A percentile compares a stretch with the other conserved stretches of the same genome.
Evolutionary conservation across 2,329 filamentous ascomycete species (phyloP).

Genomic region (Alternaria solani): DNA sequence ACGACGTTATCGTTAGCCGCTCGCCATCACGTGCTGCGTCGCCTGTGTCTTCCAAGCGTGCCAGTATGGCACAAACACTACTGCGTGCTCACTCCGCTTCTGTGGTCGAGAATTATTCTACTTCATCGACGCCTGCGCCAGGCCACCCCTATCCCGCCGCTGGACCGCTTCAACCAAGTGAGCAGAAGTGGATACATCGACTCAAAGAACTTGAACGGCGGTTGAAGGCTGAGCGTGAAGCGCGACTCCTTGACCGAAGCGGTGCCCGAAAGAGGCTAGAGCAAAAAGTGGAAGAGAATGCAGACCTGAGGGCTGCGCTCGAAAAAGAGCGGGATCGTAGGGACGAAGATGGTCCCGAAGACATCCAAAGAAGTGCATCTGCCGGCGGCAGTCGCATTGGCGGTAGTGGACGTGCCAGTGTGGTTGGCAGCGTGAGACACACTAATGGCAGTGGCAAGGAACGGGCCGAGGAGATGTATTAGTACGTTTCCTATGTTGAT

Average conservation of each 20-base stretch:
- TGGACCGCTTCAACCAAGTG: slow-evolving; percentile 57
- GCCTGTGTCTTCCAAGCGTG: slow-evolving; percentile 49
- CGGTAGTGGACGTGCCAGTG: slow-evolving; percentile 32
- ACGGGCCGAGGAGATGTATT: slow-evolving; percentile 32
- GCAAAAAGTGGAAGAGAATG: slow-evolving; percentile 77
- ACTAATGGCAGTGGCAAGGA: slow-evolving; percentile 20
- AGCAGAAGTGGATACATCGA: slow-evolving; percentile 84
- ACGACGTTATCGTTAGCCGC: slow-evolving; percentile 35
- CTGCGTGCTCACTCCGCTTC: slow-evolving; percentile 64
- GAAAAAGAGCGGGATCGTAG: slow-evolving; percentile 61
- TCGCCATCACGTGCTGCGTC: slow-evolving; percentile 40
- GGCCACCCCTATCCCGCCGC: slow-evolving; percentile 46
- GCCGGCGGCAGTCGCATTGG: slow-evolving; percentile 29
- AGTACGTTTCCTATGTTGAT: slow-evolving; percentile 20
- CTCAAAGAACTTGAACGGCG: slow-evolving; percentile 87
- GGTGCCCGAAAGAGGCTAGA: slow-evolving; percentile 83
- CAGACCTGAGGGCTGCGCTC: slow-evolving; percentile 71
- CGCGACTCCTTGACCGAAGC: slow-evolving; percentile 80
- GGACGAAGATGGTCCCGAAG: slow-evolving; percentile 28
- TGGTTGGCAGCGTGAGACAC: slow-evolving; percentile 22
- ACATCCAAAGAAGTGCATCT: slow-evolving; percentile 27
- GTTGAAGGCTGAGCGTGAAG: slow-evolving; percentile 89
- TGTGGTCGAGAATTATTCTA: slow-evolving; percentile 56
- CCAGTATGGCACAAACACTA: slow-evolving; percentile 60
- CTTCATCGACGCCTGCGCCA: slow-evolving; percentile 24